These are phyloP conservation scores for Xylaria sp. DNA, from an alignment of 2,329 filamentous ascomycete genomes.

Conservation along the genomic window DNA sequence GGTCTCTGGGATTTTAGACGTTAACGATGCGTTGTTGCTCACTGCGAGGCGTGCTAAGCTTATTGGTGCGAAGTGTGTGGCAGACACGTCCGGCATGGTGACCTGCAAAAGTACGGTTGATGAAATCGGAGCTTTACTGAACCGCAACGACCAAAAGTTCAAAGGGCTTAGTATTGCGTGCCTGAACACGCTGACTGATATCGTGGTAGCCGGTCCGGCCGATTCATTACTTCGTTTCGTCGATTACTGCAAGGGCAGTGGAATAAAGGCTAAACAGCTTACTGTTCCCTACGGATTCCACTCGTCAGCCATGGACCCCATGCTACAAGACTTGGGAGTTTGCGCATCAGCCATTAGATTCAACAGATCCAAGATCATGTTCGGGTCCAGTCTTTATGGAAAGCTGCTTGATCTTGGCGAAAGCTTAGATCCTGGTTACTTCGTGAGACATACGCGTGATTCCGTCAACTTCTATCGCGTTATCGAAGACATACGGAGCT, in stretches of 20 bases:
- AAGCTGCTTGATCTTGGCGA: too few species aligned
- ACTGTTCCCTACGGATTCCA: constrained; percentile 39
- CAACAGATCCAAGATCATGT: constrained; percentile 17
- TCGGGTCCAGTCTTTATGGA: constrained; percentile 21
- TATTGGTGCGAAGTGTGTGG: constrained; percentile 26
- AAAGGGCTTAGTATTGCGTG: constrained; percentile 22
- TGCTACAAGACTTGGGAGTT: constrained; percentile 28
- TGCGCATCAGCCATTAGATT: constrained; percentile 10
- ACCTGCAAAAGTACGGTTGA: background rate
- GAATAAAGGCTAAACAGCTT: constrained; percentile 36
- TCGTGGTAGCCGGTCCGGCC: constrained; percentile 28
- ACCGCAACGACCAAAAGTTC: constrained; percentile 34
- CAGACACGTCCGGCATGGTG: constrained; percentile 30
- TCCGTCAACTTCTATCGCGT: too few species aligned
- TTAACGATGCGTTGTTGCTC: constrained; percentile 62
- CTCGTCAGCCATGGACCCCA: constrained; percentile 36
- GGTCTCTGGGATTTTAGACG: constrained; percentile 62
- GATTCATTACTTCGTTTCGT: constrained; percentile 25
- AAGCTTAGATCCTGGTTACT: too few species aligned
- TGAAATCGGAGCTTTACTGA: constrained; percentile 23
- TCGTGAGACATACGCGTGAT: too few species aligned
- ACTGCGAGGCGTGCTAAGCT: constrained; percentile 47
- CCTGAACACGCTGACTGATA: constrained; percentile 22
- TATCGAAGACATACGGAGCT: too few species aligned
- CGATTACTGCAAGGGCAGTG: constrained; percentile 17